Conservation (phyloP, 768 basidiomycete genomes). For the Phylloporus rhodoxanthus region DNA sequence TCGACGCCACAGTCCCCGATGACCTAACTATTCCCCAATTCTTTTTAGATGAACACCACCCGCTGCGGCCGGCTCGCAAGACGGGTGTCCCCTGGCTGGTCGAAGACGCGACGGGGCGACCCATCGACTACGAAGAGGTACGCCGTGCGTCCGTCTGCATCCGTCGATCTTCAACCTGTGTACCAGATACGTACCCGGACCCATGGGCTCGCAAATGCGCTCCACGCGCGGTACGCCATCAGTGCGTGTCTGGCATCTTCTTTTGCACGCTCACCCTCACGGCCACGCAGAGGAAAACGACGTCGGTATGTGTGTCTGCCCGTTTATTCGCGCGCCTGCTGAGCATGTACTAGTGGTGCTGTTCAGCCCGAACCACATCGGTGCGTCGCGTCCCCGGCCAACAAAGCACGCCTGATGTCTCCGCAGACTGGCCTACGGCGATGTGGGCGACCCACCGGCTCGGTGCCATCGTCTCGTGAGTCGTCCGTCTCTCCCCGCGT, state of each 20-base stretch:
- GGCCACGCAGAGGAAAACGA: constrained; percentile 39
- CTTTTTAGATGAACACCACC: constrained; percentile 43
- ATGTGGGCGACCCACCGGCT: constrained; percentile 58
- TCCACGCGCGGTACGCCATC: constrained; percentile 44
- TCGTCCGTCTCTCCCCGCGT: not conserved
- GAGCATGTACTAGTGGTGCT: constrained; percentile 43
- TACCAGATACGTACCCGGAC: constrained; percentile 39
- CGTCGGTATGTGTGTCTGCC: constrained; percentile 38
- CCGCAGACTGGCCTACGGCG: constrained; percentile 42
- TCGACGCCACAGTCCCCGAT: constrained; percentile 48
- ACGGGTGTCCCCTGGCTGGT: constrained; percentile 50
- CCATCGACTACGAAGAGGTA: constrained; percentile 45
- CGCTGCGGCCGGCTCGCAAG: constrained; percentile 42
- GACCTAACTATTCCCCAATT: constrained; percentile 64
- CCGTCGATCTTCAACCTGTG: not conserved
- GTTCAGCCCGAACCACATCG: constrained; percentile 59
- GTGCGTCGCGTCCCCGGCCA: constrained; percentile 29
- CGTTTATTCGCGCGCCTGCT: not conserved
- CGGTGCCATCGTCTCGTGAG: constrained; percentile 56
- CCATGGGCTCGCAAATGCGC: constrained; percentile 48
- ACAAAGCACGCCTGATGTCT: no score
- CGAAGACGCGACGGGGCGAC: constrained; percentile 47
- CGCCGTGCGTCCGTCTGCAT: constrained; percentile 4
- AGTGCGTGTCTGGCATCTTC: constrained; percentile 28
- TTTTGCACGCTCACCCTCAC: not conserved